Conservation (phyloP, 164 flowering plant species). For the Echeveria elegans region DNA sequence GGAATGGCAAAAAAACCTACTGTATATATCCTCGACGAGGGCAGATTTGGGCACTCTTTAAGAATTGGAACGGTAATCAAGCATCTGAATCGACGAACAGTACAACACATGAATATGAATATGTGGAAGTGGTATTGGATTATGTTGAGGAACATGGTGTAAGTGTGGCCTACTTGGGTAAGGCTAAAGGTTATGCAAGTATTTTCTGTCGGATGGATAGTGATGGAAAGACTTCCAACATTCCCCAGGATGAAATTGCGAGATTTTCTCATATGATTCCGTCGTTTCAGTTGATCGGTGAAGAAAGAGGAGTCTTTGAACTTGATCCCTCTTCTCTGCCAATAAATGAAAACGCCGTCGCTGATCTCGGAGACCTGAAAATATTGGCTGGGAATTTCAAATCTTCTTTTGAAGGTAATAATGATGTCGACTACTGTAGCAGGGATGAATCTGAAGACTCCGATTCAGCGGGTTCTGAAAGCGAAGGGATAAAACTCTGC, state of each 20-base stretch:
- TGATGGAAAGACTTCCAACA: constrained; percentile 18
- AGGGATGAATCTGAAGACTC: not conserved
- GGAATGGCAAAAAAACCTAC: constrained; percentile 10
- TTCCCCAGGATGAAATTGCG: constrained; percentile 29
- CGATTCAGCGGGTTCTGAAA: constrained; percentile 7
- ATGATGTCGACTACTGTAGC: not conserved
- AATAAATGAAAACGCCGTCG: constrained; percentile 17
- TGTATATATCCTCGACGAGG: constrained; percentile 54
- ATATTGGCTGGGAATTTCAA: not conserved
- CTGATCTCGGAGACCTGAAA: constrained; percentile 12
- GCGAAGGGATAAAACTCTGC: constrained; percentile 21
- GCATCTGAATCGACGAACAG: constrained; percentile 20
- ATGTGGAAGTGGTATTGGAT: constrained; percentile 60
- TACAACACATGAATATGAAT: constrained; percentile 35
- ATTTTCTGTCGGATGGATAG: constrained; percentile 28
- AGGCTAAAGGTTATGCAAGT: constrained; percentile 47
- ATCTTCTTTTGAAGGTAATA: not conserved
- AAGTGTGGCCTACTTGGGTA: constrained; percentile 37
- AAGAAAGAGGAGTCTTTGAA: constrained; percentile 49
- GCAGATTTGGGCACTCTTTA: constrained; percentile 80
- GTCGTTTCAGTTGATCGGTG: constrained; percentile 32
- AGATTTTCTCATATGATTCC: constrained; percentile 61
- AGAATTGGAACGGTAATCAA: constrained; percentile 57
- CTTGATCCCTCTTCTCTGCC: constrained; percentile 70
- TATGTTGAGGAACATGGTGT: constrained; percentile 36